Evolutionary conservation across 2,329 filamentous ascomycete species (phyloP), one percentile per base, ranked within the genome.

Genomic region (Penicillium sp.): DNA sequence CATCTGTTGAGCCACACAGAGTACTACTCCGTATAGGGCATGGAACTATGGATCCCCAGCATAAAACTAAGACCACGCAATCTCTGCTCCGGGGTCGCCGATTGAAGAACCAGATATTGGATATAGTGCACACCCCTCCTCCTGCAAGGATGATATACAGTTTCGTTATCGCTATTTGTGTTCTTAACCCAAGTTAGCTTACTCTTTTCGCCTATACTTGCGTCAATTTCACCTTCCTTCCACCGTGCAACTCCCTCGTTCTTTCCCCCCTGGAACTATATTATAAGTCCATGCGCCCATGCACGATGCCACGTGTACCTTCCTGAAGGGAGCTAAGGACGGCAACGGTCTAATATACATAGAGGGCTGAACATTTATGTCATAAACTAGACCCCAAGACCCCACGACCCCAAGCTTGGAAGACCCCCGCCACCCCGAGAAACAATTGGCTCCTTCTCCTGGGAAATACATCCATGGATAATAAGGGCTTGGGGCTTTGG

Each of bases 1-100:
- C 35, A 31, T 42, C 9, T 41, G 21, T 35, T 35, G 32, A 41
- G 17, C 12, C 15, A 42, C 7, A 26, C 21, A 9, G 24, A 9
- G 24, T 26, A 10, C 24, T 26, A 26, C 24, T 3, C 22, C 22
- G 22, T 31, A 42, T 17, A 10, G 28, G 28, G 40, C 7, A 24
- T 13, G 21, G 10, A 13, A n/a, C 24, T 21, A n/a, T 12, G 13
- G 7, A 19, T 43, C 26, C 31, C 26, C 17, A 41, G 12, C 26
- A 17, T 34, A 32, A 29, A 26, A 44, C 50, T 37, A 52, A 54
- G 55, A 26, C 43, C 49, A 45, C 45, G 41, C 47, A 58, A 52
- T 53, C 50, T 45, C 45, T 40, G 40, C 42, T 44, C 47, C 48
- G 51, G 49, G 28, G 10, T 21, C 26, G 40, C 42, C 33, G 24